Percentiles rank a stretch among this genome's conserved stretches.
phyloP scores from a whole-genome alignment of 106 monocot genomes.

The Vanilla planifolia region DNA sequence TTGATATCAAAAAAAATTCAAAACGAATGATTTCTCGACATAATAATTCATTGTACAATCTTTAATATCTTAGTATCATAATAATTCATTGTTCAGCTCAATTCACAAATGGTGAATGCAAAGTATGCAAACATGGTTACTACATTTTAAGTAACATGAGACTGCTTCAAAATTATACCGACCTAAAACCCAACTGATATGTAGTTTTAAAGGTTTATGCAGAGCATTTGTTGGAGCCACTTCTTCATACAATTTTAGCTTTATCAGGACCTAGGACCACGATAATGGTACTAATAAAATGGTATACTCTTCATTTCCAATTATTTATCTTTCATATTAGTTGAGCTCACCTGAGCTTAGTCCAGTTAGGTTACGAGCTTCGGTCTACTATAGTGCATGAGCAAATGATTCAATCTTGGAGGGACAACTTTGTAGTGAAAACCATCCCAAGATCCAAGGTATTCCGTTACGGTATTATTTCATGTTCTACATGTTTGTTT shows the following conservation, averaged over 20 bases:
- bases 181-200: no score
- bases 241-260: conserved; percentile 73
- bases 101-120: no score
- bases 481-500: background rate
- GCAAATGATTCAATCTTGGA: conserved; percentile 78
- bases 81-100: no score
- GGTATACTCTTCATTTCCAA: background rate
- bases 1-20: no score
- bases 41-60: no score
- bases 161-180: no score
- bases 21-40: no score
- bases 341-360: conserved; percentile 1
- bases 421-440: conserved; percentile 66
- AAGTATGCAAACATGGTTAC: no score
- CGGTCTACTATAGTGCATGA: conserved; percentile 89
- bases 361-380: conserved; percentile 90
- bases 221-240: conserved; percentile 84
- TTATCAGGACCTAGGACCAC: conserved; percentile 84
- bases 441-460: conserved; percentile 80
- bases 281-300: conserved; percentile 47
- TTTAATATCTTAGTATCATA: no score
- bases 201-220: conserved; percentile 61
- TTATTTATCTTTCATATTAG: background rate
- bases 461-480: background rate
- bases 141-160: no score